Evolutionary conservation across 352 stramenopile genomes (phyloP), one percentile per base, ranked within the genome.

Genomic region (Phytopythium chamaehyphon): DNA sequence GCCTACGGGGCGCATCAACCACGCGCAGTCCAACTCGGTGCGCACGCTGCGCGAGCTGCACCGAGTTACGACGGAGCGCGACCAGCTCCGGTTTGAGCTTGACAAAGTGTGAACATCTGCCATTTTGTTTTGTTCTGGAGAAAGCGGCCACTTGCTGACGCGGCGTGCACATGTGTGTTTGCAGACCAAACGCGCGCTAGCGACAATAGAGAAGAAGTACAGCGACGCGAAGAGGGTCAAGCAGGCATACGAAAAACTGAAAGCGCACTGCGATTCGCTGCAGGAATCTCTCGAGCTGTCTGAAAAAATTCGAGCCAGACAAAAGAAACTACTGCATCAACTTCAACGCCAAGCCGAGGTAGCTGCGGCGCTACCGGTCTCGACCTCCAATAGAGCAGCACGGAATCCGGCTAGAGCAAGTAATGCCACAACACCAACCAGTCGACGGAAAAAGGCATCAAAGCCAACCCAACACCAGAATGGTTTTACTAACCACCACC

Each of bases 231-330:
- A 40, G 23, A 75, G 79, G 28, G 69, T 63, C 44, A 83, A 73
- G 22, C 71, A 77, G 12, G 70, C 76, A 1, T 86, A 86, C 54
- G 67, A 85, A 22, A 82, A 88, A 49, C 74, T 92, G 31, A 84
- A 89, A 42, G 55, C 53, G 2, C 84, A 91, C 38, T 94, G 82
- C 31, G 74, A 80, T 22, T 86, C 76, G 22, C 59, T 94, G 22
- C 79, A 92, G 43, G 66, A 94, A 38, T 91, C 81, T 8, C 61
- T 94, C 7, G 76, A 92, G 15, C 61, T 94, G 33, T 93, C 82
- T 0, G 82, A 94, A 51, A 86, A 73, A 33, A 92, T 93, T 55
- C 68, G 84, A 36, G 48, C 80, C 8, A 59, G 78, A 0, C 82
- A 94, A 51, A 94, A 94, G 64, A 87, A 83, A 47, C 47, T 92